Conservation (phyloP, 2,329 filamentous ascomycete genomes). For the Alternaria panax region DNA sequence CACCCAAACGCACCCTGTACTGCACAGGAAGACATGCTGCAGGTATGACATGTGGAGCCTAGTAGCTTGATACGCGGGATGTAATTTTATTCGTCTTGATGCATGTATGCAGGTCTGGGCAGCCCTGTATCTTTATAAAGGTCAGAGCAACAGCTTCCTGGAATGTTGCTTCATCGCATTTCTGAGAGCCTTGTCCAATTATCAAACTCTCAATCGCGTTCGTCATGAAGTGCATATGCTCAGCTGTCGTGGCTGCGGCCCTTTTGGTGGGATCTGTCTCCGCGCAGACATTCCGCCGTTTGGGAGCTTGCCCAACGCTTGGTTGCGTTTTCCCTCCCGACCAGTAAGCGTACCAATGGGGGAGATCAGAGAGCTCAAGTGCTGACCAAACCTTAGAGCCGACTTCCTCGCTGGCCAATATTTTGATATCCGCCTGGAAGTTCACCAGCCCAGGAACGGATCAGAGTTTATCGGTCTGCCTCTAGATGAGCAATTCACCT, state of each 20-base stretch:
- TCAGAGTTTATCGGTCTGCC: conserved; percentile 76
- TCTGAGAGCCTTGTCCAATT: conserved; percentile 23
- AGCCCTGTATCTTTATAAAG: conserved; percentile 43
- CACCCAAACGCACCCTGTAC: conserved; percentile 17
- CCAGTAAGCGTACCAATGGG: conserved; percentile 52
- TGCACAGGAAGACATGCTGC: conserved; percentile 19
- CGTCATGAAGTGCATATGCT: conserved; percentile 42
- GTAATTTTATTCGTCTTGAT: conserved; percentile 12
- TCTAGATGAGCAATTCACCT: conserved; percentile 77
- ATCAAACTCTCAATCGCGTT: conserved; percentile 24
- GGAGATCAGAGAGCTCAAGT: conserved; percentile 8
- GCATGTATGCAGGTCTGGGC: conserved; percentile 32
- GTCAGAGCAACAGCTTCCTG: conserved; percentile 22
- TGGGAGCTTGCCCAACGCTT: conserved; percentile 63
- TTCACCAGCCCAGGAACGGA: conserved; percentile 82
- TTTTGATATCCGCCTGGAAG: conserved; percentile 83
- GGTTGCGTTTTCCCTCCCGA: conserved; percentile 66
- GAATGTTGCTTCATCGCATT: conserved; percentile 28
- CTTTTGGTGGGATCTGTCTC: conserved; percentile 38
- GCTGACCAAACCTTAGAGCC: conserved; percentile 55
- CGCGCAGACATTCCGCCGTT: conserved; percentile 64
- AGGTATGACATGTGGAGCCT: conserved; percentile 24
- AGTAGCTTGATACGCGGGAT: conserved; percentile 11
- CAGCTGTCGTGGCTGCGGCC: conserved; percentile 38
- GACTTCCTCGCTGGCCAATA: conserved; percentile 85